Percentiles rank a stretch among this genome's conserved stretches.
Evolutionary conservation across 2,329 filamentous ascomycete genomes (phyloP).

Genomic region (Thielaviopsis musarum): DNA sequence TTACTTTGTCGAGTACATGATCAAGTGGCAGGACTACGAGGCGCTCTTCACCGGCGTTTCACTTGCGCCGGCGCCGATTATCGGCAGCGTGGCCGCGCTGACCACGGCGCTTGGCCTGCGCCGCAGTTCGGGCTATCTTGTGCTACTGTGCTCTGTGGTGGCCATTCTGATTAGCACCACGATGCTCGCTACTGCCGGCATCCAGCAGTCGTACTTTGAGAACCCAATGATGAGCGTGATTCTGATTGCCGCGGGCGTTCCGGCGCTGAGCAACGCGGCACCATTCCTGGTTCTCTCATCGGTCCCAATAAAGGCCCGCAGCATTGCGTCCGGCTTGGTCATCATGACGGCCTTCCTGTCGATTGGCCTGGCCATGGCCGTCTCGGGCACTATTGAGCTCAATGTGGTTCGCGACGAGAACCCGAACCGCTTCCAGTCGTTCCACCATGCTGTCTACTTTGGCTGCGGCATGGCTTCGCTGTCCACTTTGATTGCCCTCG

Average conservation of each 20-base stretch:
- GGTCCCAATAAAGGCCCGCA: slow-evolving; percentile 26
- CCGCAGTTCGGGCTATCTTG: slow-evolving; percentile 20
- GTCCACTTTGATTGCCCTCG: slow-evolving; percentile 17
- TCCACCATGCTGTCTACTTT: slow-evolving; percentile 24
- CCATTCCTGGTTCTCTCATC: slow-evolving; percentile 41
- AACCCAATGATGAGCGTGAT: slow-evolving; percentile 42
- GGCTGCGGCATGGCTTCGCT: slow-evolving; percentile 24
- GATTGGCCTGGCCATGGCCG: slow-evolving; percentile 46
- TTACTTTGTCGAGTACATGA: slow-evolving; percentile 33
- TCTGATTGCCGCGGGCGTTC: slow-evolving; percentile 45
- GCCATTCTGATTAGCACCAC: slow-evolving; percentile 27
- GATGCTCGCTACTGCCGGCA: slow-evolving; percentile 5
- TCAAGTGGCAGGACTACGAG: slow-evolving; percentile 24
- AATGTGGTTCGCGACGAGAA: slow-evolving; percentile 18
- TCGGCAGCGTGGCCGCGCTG: slow-evolving; percentile 28
- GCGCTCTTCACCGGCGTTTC: slow-evolving; percentile 29
- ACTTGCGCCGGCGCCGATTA: slow-evolving; percentile 27
- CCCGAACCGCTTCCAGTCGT: slow-evolving; percentile 19
- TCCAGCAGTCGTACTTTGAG: slow-evolving; percentile 42
- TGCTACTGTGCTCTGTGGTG: slow-evolving; percentile 26
- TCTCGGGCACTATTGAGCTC: slow-evolving; percentile 46
- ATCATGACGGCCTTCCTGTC: slow-evolving; percentile 51
- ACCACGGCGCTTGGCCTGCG: slow-evolving; percentile 26
- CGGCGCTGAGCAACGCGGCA: slow-evolving; percentile 47
- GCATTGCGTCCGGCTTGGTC: slow-evolving; percentile 34